A percentile compares a stretch with the other conserved stretches of the same genome.
phyloP scores from a whole-genome alignment of 2,329 filamentous ascomycete species.

The Pseudonectria foliicola region DNA sequence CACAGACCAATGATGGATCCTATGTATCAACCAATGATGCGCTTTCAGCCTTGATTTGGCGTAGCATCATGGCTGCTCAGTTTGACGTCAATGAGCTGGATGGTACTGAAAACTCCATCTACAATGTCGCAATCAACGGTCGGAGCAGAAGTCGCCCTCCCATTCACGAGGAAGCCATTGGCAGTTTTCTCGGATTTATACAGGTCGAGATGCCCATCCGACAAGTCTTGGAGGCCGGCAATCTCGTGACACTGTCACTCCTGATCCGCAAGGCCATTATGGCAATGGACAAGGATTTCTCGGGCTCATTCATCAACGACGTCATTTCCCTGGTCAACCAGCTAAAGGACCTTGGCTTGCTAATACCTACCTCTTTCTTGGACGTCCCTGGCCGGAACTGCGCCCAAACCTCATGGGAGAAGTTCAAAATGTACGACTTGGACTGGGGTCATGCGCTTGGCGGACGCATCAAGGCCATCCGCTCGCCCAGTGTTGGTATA shows the following conservation, averaged over 20 bases:
- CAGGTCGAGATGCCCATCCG: conserved; percentile 5
- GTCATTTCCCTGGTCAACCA: conserved; percentile 4
- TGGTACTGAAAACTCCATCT: not conserved
- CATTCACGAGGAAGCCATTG: conserved; percentile 5
- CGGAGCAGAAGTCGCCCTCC: conserved; percentile 5
- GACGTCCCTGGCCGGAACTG: conserved; percentile 5
- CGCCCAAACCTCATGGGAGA: conserved; percentile 8
- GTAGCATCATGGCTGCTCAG: conserved; percentile 6
- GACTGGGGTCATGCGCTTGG: conserved; percentile 5
- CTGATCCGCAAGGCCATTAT: conserved; percentile 9
- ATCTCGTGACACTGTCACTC: conserved; percentile 5
- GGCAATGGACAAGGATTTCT: conserved; percentile 4
- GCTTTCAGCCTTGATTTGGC: conserved; percentile 10
- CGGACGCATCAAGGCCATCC: conserved; percentile 6
- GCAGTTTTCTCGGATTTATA: conserved; percentile 11
- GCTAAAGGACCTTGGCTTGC: conserved; percentile 4
- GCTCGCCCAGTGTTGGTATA: conserved; percentile 6
- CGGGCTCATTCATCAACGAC: no score
- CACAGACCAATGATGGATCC: conserved; percentile 1
- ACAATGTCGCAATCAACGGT: conserved; percentile 10
- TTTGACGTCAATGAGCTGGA: conserved; percentile 3
- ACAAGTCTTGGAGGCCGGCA: conserved; percentile 2
- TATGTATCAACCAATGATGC: conserved; percentile 13
- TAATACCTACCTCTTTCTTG: conserved; percentile 8
- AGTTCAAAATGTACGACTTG: conserved; percentile 4